Base-by-base conservation (phyloP, 2,329 filamentous ascomycete genomes). In the Hypoxylon sp. region DNA sequence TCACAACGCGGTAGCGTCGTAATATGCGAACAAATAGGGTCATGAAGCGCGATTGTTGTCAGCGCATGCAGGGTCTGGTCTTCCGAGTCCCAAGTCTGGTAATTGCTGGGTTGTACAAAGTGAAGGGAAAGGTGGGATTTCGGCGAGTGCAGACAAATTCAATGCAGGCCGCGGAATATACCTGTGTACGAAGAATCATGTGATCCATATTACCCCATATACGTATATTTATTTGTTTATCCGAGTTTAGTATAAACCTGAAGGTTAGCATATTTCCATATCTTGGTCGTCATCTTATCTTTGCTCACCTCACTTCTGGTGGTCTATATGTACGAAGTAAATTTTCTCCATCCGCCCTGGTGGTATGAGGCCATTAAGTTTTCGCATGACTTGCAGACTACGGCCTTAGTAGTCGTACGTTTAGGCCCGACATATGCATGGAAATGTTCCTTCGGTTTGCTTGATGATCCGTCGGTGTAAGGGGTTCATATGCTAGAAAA, bases 401-500 rank as follows among this genome's bases (percentile, higher is more conserved):
- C 16, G 39, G 46, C 47, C 25, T 34, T 63, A 34, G 53, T 39
- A n/a, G n/a, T n/a, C n/a, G n/a, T n/a, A 52, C 25, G 21, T n/a
- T 8, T 14, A 39, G 59, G 45, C 51, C 59, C 51, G 62, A 66
- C 37, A 51, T 54, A 51, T 61, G 63, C 55, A 48, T 61, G 66
- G 51, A 48, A 58, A 29, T 25, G 41, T 37, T 48, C n/a, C 19
- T 45, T 59, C 52, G 53, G 63, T 58, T 67, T 67, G 60, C 63
- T 56, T 23, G 46, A 43, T 32, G 45, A 51, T 67, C 34, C 39
- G 56, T 63, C 54, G 34, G 52, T 43, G 63, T 48, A 59, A 66
- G 63, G 60, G 56, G 55, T 63, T 50, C 45, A 58, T 51, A 59
- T 54, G 46, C 59, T 51, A 55, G 39, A 57, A 58, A 55, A 63